Percentiles rank a stretch among this genome's conserved stretches.
Conservation (phyloP, 1,139 yeast genomes). For the Pichia sp. region DNA sequence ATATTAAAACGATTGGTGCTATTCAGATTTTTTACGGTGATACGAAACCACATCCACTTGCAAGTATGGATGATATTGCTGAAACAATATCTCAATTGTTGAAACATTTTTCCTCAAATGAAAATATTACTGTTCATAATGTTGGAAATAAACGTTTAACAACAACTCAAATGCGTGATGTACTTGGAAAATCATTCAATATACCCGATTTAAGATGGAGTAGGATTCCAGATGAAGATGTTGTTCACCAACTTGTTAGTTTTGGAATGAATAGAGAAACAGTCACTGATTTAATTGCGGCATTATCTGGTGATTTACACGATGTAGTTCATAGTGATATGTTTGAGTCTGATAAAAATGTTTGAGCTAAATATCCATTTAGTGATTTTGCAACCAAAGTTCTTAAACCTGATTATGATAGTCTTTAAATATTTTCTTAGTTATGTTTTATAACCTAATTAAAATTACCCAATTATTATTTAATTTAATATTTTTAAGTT, state of each 20-base stretch:
- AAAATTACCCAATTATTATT: no score
- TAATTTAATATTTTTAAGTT: no score
- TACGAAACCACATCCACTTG: neutral
- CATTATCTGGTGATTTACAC: neutral
- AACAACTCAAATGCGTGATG: neutral
- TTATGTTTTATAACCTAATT: no score
- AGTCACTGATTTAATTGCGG: neutral
- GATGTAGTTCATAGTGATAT: neutral
- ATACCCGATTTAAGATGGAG: neutral
- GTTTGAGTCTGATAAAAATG: neutral
- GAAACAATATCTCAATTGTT: neutral
- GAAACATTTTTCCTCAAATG: neutral
- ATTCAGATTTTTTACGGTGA: neutral
- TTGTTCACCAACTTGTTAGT: neutral
- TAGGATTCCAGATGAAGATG: neutral
- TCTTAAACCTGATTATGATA: neutral
- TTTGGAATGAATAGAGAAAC: neutral
- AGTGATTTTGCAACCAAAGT: neutral
- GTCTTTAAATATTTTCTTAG: neutral
- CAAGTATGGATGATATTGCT: neutral
- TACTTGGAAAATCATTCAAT: neutral
- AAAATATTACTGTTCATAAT: neutral
- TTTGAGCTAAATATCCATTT: neutral
- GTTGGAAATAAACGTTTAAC: conserved; percentile 2
- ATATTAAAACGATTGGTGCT: neutral